These are phyloP conservation scores for Cladorrhinum sp. DNA, from an alignment of 2,329 filamentous ascomycete species.

Conservation along the genomic window DNA sequence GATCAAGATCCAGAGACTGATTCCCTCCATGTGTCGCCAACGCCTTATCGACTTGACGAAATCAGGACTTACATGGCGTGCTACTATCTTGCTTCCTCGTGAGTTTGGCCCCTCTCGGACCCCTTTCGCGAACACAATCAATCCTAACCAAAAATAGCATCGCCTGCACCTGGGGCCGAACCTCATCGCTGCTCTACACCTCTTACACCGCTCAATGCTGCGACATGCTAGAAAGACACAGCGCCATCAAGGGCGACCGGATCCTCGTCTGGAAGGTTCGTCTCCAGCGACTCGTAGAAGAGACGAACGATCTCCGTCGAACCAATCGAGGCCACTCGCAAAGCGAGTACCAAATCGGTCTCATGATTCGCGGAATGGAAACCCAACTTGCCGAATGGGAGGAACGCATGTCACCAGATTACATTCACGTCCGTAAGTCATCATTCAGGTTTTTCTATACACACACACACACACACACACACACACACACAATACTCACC, in stretches of 20 bases:
- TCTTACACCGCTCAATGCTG: constrained; percentile 45
- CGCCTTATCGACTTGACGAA: constrained; percentile 37
- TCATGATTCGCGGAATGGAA: constrained; percentile 48
- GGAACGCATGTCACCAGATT: constrained; percentile 33
- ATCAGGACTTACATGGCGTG: constrained; percentile 47
- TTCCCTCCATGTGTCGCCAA: constrained; percentile 22
- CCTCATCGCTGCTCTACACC: constrained; percentile 36
- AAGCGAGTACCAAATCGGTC: constrained; percentile 40
- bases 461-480: no score
- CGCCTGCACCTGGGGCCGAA: constrained; percentile 38
- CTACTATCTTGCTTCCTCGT: constrained; percentile 44
- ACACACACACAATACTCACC: no score
- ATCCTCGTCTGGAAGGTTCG: constrained; percentile 44
- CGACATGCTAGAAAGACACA: constrained; percentile 40
- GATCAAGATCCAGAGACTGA: constrained; percentile 38
- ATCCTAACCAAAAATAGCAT: constrained; percentile 33
- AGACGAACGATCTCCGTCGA: constrained; percentile 35
- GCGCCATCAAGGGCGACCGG: constrained; percentile 38
- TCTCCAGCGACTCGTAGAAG: constrained; percentile 39
- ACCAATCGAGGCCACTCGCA: constrained; percentile 29
- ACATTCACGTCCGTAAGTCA: constrained; percentile 32
- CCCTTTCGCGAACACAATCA: constrained; percentile 15
- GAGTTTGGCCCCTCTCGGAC: constrained; percentile 20
- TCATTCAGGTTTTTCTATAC: no score
- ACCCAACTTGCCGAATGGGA: constrained; percentile 44